These are phyloP conservation scores for Cichorium intybus DNA, from an alignment of 140 eudicot species.

Conservation along the genomic window DNA sequence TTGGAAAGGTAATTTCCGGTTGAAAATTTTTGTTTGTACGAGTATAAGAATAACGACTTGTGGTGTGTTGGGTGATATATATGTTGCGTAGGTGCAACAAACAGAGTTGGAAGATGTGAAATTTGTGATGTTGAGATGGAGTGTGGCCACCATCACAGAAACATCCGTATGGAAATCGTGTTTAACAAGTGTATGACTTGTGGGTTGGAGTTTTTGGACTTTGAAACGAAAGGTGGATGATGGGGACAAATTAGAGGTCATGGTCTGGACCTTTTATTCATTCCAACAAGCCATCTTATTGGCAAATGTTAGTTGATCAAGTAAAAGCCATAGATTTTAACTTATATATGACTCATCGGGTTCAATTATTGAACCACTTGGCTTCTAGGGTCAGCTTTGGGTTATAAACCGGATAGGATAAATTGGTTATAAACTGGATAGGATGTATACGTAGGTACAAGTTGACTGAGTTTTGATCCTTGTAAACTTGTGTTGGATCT, in stretches of 20 bases:
- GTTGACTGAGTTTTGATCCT: background rate
- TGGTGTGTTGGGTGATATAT: conserved; percentile 4
- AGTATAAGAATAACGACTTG: conserved; percentile 14
- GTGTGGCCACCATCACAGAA: conserved; percentile 15
- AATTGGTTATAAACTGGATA: background rate
- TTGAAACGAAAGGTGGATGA: background rate
- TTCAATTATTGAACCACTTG: conserved; percentile 12
- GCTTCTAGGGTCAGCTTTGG: conserved; percentile 14
- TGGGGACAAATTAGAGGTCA: conserved; percentile 52
- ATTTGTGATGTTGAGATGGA: background rate
- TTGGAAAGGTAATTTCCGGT: background rate
- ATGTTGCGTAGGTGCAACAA: conserved; percentile 46
- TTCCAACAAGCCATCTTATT: conserved; percentile 32
- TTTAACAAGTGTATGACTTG: conserved; percentile 4
- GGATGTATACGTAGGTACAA: background rate
- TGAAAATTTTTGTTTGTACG: conserved; percentile 13
- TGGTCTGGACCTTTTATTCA: conserved; percentile 30
- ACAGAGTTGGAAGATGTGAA: conserved; percentile 5
- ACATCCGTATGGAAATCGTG: background rate
- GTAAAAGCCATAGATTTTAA: no score
- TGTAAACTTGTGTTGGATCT: background rate
- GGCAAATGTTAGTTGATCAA: background rate
- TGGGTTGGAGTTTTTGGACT: background rate
- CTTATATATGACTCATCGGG: background rate
- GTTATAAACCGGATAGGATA: background rate